These are phyloP conservation scores for Monosporascus sp. DNA, from an alignment of 2,329 filamentous ascomycete genomes.

Conservation along the genomic window DNA sequence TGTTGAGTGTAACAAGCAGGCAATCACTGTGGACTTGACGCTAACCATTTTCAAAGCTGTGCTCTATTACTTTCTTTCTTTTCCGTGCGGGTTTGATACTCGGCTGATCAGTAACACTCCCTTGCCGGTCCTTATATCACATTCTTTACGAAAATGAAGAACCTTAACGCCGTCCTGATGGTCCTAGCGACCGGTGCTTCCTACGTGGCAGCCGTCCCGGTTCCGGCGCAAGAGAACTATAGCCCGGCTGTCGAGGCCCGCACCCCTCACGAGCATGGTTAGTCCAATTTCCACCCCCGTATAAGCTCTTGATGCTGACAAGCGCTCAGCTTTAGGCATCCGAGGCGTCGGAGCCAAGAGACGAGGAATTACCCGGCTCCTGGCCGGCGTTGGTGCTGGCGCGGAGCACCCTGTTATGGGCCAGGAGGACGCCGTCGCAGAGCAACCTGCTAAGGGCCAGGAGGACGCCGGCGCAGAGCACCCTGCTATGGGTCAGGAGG, in stretches of 20 bases:
- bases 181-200: slow-evolving; percentile 31
- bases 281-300: not conserved
- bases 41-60: slow-evolving; percentile 20
- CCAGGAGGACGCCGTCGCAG: not conserved
- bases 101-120: slow-evolving; percentile 8
- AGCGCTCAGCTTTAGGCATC: not conserved
- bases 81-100: slow-evolving; percentile 10
- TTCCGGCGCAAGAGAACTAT: slow-evolving; percentile 1
- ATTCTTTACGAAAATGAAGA: slow-evolving; percentile 31
- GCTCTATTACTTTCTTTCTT: slow-evolving; percentile 21
- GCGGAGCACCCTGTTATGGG: not conserved
- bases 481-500: slow-evolving; percentile 4
- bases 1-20: not conserved
- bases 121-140: slow-evolving; percentile 12
- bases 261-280: not conserved
- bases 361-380: not conserved
- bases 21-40: not conserved
- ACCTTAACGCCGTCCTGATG: slow-evolving; percentile 31
- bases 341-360: not conserved
- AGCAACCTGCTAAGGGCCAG: not conserved
- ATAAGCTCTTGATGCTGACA: not conserved
- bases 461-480: not conserved
- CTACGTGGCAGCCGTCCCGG: slow-evolving; percentile 26
- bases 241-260: slow-evolving; percentile 7
- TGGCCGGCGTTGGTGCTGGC: not conserved